phyloP scores from a whole-genome alignment of 2,329 filamentous ascomycete species.

The Cladophialophora exuberans region DNA sequence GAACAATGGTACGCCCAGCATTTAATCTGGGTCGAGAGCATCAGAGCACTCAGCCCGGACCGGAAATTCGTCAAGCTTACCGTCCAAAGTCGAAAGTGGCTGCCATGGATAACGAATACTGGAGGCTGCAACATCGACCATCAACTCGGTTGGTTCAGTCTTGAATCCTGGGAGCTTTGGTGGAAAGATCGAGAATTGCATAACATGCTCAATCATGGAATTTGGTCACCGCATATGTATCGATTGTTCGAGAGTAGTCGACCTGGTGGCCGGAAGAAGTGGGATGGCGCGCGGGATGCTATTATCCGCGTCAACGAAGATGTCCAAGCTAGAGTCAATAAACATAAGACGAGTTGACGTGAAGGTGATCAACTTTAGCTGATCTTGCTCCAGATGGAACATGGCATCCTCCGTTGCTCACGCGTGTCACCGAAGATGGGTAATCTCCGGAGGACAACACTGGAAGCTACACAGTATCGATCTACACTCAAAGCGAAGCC shows the following conservation, averaged over 20 bases:
- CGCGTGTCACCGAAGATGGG: no score
- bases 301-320: slow-evolving; percentile 35
- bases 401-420: no score
- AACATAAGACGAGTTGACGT: neutral
- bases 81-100: slow-evolving; percentile 28
- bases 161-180: slow-evolving; percentile 42
- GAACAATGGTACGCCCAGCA: slow-evolving; percentile 26
- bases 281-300: slow-evolving; percentile 36
- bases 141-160: slow-evolving; percentile 38
- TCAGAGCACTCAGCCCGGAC: slow-evolving; percentile 20
- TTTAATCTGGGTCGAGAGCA: slow-evolving; percentile 28
- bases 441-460: no score
- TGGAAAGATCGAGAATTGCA: slow-evolving; percentile 39
- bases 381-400: no score
- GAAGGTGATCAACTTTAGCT: no score
- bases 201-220: slow-evolving; percentile 38
- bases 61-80: slow-evolving; percentile 21
- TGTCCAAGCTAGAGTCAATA: neutral
- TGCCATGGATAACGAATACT: slow-evolving; percentile 38
- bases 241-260: slow-evolving; percentile 41
- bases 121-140: slow-evolving; percentile 38
- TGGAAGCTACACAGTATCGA: no score
- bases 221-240: slow-evolving; percentile 40
- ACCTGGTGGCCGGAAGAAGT: slow-evolving; percentile 33
- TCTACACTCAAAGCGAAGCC: no score